phyloP scores from a whole-genome alignment of 2,329 filamentous ascomycete species.

The Boeremia exigua region DNA sequence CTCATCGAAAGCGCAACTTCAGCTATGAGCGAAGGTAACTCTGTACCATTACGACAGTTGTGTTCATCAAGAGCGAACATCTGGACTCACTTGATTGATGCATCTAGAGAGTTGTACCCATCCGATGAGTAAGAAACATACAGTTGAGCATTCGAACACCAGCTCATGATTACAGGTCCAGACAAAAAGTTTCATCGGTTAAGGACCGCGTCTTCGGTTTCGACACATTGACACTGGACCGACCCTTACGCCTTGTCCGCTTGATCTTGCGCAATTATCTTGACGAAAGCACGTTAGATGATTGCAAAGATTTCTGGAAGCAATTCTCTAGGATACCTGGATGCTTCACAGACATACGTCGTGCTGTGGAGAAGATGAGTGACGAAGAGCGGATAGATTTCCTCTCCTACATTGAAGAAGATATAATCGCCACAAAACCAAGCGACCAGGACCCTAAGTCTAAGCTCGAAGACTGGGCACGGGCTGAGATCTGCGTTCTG shows the following conservation, averaged over 20 bases:
- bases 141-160: not conserved
- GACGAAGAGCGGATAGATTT: constrained; percentile 23
- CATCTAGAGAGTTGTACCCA: constrained; percentile 8
- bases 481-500: constrained; percentile 28
- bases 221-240: constrained; percentile 18
- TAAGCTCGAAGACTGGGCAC: constrained; percentile 20
- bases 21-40: not conserved
- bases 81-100: constrained; percentile 28
- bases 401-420: constrained; percentile 21
- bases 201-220: constrained; percentile 21
- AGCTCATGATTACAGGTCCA: constrained; percentile 9
- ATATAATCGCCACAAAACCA: not conserved
- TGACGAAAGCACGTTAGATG: constrained; percentile 13
- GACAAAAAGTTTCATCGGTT: constrained; percentile 9
- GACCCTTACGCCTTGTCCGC: constrained; percentile 23
- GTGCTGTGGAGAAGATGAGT: constrained; percentile 26
- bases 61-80: constrained; percentile 28
- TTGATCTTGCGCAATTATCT: constrained; percentile 21
- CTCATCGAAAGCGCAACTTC: constrained; percentile 20
- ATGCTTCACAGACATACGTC: constrained; percentile 40
- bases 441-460: constrained; percentile 1
- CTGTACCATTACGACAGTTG: constrained; percentile 18
- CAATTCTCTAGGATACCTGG: constrained; percentile 24
- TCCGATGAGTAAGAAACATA: constrained; percentile 18
- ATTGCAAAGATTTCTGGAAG: constrained; percentile 34